Conservation (phyloP, 768 basidiomycete species). For the Tricholoma terreum region DNA sequence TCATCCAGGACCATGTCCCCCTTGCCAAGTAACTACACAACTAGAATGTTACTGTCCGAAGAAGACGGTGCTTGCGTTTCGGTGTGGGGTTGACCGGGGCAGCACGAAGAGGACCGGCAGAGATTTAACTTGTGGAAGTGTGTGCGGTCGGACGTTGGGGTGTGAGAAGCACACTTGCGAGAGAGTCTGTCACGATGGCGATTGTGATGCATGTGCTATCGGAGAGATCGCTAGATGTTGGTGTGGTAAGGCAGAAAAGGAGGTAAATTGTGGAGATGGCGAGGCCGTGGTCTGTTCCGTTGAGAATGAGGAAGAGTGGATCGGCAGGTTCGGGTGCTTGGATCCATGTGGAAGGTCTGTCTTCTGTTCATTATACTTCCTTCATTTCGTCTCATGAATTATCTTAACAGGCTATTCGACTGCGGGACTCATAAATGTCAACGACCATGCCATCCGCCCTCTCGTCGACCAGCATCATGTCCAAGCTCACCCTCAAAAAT, state of each 20-base stretch:
- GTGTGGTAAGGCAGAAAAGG: slow-evolving; percentile 68
- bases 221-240: slow-evolving; percentile 63
- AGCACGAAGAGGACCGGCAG: slow-evolving; percentile 23
- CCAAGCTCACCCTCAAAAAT: slow-evolving; percentile 70
- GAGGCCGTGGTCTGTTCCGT: slow-evolving; percentile 39
- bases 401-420: slow-evolving; percentile 52
- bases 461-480: slow-evolving; percentile 53
- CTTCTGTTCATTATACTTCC: slow-evolving; percentile 1
- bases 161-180: slow-evolving; percentile 76
- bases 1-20: slow-evolving; percentile 96
- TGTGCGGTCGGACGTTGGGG: slow-evolving; percentile 45
- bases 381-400: slow-evolving; percentile 3
- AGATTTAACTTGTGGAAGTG: slow-evolving; percentile 41
- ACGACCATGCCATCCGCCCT: slow-evolving; percentile 76
- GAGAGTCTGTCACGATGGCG: slow-evolving; percentile 70
- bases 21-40: slow-evolving; percentile 78
- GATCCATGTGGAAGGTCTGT: slow-evolving; percentile 55
- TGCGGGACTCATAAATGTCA: slow-evolving; percentile 77
- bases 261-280: slow-evolving; percentile 67
- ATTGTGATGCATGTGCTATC: slow-evolving; percentile 63
- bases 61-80: slow-evolving; percentile 52
- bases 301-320: slow-evolving; percentile 52
- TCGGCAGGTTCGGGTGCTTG: slow-evolving; percentile 59
- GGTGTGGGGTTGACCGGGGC: slow-evolving; percentile 44
- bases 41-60: slow-evolving; percentile 79